Percentiles rank a stretch among this genome's conserved stretches.
These are phyloP conservation scores for Lumnitzera littorea DNA, from an alignment of 345 rosid genomes.

Conservation along the genomic window DNA sequence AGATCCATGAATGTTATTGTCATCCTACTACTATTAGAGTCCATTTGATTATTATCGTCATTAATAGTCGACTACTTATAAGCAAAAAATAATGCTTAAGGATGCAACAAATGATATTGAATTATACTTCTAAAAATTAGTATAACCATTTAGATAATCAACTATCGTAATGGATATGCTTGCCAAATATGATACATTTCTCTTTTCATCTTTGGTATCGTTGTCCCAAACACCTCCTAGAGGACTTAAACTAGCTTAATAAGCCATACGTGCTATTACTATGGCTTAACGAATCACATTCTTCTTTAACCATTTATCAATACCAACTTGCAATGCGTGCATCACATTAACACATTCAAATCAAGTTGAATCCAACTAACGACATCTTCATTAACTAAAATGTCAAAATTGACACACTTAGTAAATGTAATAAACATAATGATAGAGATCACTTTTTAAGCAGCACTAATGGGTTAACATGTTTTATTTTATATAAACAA, in stretches of 20 bases:
- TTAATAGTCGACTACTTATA: constrained; percentile 2
- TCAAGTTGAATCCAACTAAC: no score
- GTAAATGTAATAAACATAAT: no score
- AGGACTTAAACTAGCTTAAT: constrained; percentile 12
- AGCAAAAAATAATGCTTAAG: constrained; percentile 11
- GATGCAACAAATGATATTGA: constrained; percentile 9
- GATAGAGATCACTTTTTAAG: no score
- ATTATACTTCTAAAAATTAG: background rate
- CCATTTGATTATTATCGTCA: background rate
- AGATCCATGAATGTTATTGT: no score
- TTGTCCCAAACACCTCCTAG: constrained; percentile 6
- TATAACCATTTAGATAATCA: background rate
- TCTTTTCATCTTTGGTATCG: background rate
- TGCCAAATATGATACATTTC: background rate
- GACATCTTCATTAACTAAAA: no score
- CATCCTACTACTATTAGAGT: no score
- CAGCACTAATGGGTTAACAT: no score
- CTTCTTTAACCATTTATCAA: background rate
- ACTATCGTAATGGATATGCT: constrained; percentile 4
- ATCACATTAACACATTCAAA: no score
- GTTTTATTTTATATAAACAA: no score
- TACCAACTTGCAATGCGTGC: no score
- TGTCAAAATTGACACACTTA: no score
- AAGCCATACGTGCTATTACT: constrained; percentile 11
- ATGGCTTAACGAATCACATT: background rate